phyloP scores from a whole-genome alignment of 441 rosid species.

The Syzygium malaccense region DNA sequence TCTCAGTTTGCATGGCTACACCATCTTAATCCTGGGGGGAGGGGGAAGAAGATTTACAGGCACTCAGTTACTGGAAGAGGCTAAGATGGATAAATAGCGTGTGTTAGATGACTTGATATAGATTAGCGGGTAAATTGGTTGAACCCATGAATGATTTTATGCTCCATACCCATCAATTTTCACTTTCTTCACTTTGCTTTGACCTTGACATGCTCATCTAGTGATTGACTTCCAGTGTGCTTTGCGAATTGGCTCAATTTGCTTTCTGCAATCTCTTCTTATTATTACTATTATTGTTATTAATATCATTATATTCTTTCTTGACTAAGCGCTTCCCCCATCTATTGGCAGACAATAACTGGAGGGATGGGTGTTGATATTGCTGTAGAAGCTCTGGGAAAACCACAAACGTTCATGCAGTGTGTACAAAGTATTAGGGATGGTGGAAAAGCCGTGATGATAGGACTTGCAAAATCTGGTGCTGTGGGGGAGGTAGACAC shows the following conservation, averaged over 20 bases:
- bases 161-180: neutral
- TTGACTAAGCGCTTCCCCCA: neutral
- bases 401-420: constrained; percentile 74
- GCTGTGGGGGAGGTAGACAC: constrained; percentile 80
- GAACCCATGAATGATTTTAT: neutral
- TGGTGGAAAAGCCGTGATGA: constrained; percentile 99
- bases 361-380: constrained; percentile 88
- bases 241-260: neutral
- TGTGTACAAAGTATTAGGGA: constrained; percentile 77
- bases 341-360: constrained; percentile 61
- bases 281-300: neutral
- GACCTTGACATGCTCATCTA: neutral
- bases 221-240: neutral
- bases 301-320: neutral
- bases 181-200: neutral
- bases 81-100: neutral
- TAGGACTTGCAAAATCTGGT: constrained; percentile 83
- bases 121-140: neutral
- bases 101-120: neutral
- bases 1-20: neutral
- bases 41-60: neutral
- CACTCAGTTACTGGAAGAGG: neutral
- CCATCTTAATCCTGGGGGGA: neutral
- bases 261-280: neutral
- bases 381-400: constrained; percentile 94